Base-by-base conservation (phyloP, 257 asterid species). In the Przewalskia tangutica region DNA sequence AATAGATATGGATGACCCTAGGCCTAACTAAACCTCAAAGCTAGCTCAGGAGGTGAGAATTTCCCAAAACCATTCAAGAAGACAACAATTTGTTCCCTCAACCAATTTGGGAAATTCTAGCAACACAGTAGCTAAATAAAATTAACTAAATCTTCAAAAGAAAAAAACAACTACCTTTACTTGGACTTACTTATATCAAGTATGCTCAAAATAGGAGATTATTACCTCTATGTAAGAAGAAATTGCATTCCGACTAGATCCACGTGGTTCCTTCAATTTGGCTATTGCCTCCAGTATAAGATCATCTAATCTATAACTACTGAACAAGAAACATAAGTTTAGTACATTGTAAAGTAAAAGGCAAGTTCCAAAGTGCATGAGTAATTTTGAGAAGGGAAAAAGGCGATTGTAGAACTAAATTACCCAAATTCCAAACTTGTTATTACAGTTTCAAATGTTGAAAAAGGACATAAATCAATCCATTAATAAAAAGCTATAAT, bases 241-340 rank as follows among this genome's bases (percentile, higher is more conserved):
- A 87, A 97, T 90, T 79, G 92, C 85, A 84, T 82, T 83, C 62
- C 93, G 91, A 88, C 89, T 88, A 82, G 99, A 91, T 81, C 99
- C 98, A 70, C 92, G 97, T 17, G 98, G 97, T 84, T 93, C 98
- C 90, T 97, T 97, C 88, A 97, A 87, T 91, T 92, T 89, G 67
- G 85, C 83, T 81, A 97, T 86, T 79, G 97, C 97, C 90, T 97
- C 99, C 90, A 97, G 38, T 82, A 97, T 87, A 85, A 90, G 85
- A 83, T 89, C 94, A 62, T 91, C 97, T 89, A 94, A 56, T 90
- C 98, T 97, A 63, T 73, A 88, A 79, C 80, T 56, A 88, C n/a
- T 53, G 73, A 77, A 65, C 40, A 79, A 75, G n/a, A 42, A 75
- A 6, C 79, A 71, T n/a, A 46, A 20, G 79, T 20, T 46, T 71